Conservation (phyloP, 169 alveolate genomes). For the Eimeria mitis region DNA sequence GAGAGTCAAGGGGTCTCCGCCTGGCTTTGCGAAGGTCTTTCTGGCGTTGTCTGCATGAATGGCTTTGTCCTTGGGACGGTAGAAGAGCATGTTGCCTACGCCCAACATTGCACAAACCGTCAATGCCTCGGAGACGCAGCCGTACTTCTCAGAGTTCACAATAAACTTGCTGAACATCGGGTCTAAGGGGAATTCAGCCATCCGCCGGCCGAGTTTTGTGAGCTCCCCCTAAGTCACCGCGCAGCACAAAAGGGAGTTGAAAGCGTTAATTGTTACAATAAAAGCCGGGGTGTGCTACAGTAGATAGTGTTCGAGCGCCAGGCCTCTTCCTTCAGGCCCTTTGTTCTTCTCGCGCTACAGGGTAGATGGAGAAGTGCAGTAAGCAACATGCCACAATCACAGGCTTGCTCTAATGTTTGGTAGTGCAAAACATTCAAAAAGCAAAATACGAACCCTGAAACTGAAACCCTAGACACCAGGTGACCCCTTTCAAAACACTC, state of each 20-base stretch:
- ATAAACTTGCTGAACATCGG: conserved; percentile 97
- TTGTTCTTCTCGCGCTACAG: background rate
- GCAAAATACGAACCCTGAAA: background rate
- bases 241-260: background rate
- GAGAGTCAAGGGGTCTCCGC: conserved; percentile 99
- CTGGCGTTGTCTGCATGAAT: conserved; percentile 99
- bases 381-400: background rate
- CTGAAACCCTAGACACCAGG: background rate
- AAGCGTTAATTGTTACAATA: background rate
- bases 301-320: background rate
- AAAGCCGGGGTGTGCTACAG: background rate
- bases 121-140: conserved; percentile 97
- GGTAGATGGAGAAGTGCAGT: background rate
- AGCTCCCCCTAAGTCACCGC: conserved; percentile 73
- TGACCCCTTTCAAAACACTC: background rate
- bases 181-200: conserved; percentile 99
- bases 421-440: background rate
- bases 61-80: conserved; percentile 98
- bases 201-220: conserved; percentile 95
- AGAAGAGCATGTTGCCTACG: conserved; percentile 98
- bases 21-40: conserved; percentile 96
- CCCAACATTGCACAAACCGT: conserved; percentile 99
- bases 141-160: conserved; percentile 95
- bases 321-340: background rate
- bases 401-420: background rate